Evolutionary conservation across 805 yeast species (phyloP), one percentile per base, ranked within the genome.

Genomic region (Metschnikowia cubensis): DNA sequence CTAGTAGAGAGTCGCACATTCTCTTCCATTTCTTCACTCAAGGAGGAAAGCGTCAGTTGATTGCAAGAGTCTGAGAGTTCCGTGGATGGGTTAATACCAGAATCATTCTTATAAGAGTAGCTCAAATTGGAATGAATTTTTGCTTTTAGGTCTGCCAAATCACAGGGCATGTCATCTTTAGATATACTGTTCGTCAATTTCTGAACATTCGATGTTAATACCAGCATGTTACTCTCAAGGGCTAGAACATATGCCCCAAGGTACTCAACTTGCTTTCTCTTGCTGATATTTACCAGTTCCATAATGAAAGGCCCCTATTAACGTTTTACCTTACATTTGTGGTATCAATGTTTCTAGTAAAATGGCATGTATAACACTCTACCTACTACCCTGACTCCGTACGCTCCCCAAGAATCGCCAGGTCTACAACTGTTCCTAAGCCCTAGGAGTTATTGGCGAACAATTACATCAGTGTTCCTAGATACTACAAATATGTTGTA

Each of bases 241-340:
- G 67, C 63, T 37, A 65, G 58, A 35, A 79, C 83, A 56, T 80
- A 81, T 35, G 73, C 67, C 68, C 92, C 97, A 58, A 94, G 76
- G 54, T 81, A 83, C 68, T 90, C 96, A 50, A 94, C 85, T 65
- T 92, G 96, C 64, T 84, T 82, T 65, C 98, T 81, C 80, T 92
- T 92, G n/a, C n/a, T n/a, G n/a, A n/a, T n/a, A n/a, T n/a, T n/a
- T n/a, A n/a, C n/a, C n/a, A n/a, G n/a, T n/a, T n/a, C n/a, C n/a
- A n/a, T n/a, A n/a, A n/a, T n/a, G n/a, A n/a, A n/a, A n/a, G n/a
- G n/a, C n/a, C n/a, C n/a, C n/a, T n/a, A n/a, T n/a, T n/a, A n/a
- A n/a, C n/a, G n/a, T n/a, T n/a, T n/a, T n/a, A n/a, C n/a, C n/a
- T n/a, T n/a, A n/a, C n/a, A n/a, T n/a, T n/a, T n/a, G n/a, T n/a